phyloP scores from a whole-genome alignment of 139 green algal species.

The Coelastrella sp. region DNA sequence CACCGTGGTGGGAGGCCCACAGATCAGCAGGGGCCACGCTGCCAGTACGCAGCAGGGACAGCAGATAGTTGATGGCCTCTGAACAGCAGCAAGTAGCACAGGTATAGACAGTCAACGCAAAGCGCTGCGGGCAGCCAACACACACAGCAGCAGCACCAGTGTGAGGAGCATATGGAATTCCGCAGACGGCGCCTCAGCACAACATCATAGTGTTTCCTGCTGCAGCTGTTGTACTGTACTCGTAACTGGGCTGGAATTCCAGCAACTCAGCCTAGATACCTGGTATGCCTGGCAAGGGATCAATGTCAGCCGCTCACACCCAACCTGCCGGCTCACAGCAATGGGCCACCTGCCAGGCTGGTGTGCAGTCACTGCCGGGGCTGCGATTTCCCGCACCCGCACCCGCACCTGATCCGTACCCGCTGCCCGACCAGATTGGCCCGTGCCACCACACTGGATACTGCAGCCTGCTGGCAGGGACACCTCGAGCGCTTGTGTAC shows the following conservation, averaged over 20 bases:
- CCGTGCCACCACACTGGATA: conserved; percentile 46
- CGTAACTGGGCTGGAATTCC: too few species aligned
- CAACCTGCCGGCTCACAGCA: too few species aligned
- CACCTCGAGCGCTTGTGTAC: neutral
- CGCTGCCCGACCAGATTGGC: conserved; percentile 38
- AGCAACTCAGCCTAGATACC: too few species aligned
- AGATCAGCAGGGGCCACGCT: conserved; percentile 21
- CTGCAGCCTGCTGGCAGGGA: neutral
- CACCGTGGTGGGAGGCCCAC: conserved; percentile 21
- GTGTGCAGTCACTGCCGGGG: neutral
- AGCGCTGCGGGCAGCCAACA: neutral
- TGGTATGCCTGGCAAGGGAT: too few species aligned
- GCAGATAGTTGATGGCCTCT: conserved; percentile 66
- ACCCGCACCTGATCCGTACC: conserved; percentile 28
- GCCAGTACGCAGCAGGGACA: conserved; percentile 49
- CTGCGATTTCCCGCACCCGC: too few species aligned
- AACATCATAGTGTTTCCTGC: too few species aligned
- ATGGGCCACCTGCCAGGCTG: neutral
- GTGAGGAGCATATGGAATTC: neutral
- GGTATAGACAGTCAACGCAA: neutral
- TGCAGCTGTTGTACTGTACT: too few species aligned
- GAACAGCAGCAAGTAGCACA: neutral
- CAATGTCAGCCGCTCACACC: too few species aligned
- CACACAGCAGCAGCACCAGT: neutral
- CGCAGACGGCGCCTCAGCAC: too few species aligned